These are phyloP conservation scores for Colletotrichum kahawae DNA, from an alignment of 2,329 filamentous ascomycete species.

Conservation along the genomic window DNA sequence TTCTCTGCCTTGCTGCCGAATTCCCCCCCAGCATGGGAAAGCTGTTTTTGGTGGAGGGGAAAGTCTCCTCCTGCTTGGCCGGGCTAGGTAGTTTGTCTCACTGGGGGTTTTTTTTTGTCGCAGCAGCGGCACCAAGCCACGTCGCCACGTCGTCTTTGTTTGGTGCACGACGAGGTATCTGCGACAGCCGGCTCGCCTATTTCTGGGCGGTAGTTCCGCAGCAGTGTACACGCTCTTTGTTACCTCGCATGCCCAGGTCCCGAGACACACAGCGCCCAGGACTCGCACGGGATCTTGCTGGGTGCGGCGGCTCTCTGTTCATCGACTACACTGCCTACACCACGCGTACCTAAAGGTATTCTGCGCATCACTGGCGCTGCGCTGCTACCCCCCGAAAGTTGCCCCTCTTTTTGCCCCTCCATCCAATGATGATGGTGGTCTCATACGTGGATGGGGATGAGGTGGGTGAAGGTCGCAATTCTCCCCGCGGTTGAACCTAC, in stretches of 20 bases:
- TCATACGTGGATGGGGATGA: neutral
- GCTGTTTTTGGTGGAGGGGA: neutral
- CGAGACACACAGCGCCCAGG: slow-evolving; percentile 4
- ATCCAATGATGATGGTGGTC: slow-evolving; percentile 13
- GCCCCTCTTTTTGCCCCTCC: slow-evolving; percentile 20
- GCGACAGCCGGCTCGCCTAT: slow-evolving; percentile 6
- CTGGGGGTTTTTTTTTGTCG: neutral
- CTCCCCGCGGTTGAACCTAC: slow-evolving; percentile 21
- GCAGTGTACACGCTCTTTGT: neutral
- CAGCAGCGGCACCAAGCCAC: neutral
- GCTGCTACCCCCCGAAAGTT: neutral
- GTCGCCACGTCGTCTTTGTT: neutral
- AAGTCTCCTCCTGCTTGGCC: neutral
- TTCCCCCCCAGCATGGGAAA: neutral
- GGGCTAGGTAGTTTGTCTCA: slow-evolving; percentile 8
- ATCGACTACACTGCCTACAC: neutral
- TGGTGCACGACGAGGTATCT: slow-evolving; percentile 9
- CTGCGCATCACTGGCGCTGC: slow-evolving; percentile 19
- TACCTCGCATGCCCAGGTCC: slow-evolving; percentile 1
- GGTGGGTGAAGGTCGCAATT: slow-evolving; percentile 14
- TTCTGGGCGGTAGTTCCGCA: neutral
- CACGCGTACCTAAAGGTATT: neutral
- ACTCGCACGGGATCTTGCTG: slow-evolving; percentile 11
- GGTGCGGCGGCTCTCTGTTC: slow-evolving; percentile 1
- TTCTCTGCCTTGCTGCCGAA: neutral